These are phyloP conservation scores for Petunia secreta DNA, from an alignment of 257 asterid genomes.

Conservation along the genomic window DNA sequence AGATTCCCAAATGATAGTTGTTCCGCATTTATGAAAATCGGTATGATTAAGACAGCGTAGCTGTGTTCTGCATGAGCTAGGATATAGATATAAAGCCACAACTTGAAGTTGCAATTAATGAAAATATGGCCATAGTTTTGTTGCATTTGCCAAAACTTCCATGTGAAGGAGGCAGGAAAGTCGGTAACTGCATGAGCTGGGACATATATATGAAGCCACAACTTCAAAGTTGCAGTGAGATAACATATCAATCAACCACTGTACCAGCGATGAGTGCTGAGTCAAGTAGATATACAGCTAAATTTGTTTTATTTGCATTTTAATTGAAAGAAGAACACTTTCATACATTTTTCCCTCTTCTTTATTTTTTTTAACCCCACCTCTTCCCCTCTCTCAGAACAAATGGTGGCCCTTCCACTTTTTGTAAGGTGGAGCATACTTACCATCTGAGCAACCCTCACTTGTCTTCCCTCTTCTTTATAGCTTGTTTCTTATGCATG, in stretches of 20 bases:
- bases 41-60: not conserved
- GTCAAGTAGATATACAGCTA: not conserved
- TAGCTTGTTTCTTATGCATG: conserved; percentile 27
- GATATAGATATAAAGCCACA: not conserved
- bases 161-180: conserved; percentile 1
- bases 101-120: not conserved
- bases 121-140: not conserved
- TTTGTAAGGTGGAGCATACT: too few relatives aligned
- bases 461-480: not conserved
- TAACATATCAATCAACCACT: conserved; percentile 4
- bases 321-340: not conserved
- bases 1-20: not conserved
- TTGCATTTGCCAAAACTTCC: not conserved
- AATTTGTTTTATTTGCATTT: not conserved
- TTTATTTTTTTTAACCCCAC: not conserved
- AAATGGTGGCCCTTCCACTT: too few relatives aligned
- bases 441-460: too few relatives aligned
- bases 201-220: not conserved
- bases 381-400: too few relatives aligned
- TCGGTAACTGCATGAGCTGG: not conserved
- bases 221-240: not conserved
- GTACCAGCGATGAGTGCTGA: not conserved
- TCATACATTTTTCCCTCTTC: not conserved
- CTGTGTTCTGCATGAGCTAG: conserved; percentile 8
- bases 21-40: not conserved